A percentile compares a stretch with the other conserved stretches of the same genome.
phyloP scores from a whole-genome alignment of 2,329 filamentous ascomycete genomes.

The Phialophora tarda region DNA sequence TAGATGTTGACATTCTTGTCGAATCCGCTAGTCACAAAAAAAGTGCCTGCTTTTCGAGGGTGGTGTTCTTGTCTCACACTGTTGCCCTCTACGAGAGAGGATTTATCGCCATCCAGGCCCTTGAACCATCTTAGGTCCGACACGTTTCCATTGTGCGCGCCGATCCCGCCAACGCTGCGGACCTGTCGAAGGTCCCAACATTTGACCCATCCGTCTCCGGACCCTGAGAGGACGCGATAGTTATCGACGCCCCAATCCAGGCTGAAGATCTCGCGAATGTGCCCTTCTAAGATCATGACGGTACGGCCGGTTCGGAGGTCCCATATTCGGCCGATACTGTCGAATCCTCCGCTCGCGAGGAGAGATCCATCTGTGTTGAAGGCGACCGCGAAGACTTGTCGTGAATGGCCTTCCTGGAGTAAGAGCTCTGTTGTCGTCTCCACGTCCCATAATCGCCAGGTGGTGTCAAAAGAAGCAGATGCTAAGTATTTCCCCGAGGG shows the following conservation, averaged over 20 bases:
- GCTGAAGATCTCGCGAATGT: constrained; percentile 91
- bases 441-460: constrained; percentile 96
- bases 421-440: constrained; percentile 82
- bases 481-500: constrained; percentile 88
- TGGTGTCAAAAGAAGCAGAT: constrained; percentile 93
- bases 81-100: constrained; percentile 30
- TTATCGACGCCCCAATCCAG: constrained; percentile 93
- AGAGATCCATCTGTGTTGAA: constrained; percentile 93
- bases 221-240: constrained; percentile 88
- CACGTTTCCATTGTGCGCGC: constrained; percentile 88
- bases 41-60: constrained; percentile 83
- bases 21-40: constrained; percentile 88
- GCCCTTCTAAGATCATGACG: constrained; percentile 92
- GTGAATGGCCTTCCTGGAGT: constrained; percentile 90
- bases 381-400: constrained; percentile 86
- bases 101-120: constrained; percentile 73
- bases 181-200: constrained; percentile 97
- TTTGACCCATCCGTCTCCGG: constrained; percentile 93
- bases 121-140: constrained; percentile 95
- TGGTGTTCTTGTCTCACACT: constrained; percentile 44
- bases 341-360: constrained; percentile 86
- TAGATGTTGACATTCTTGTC: constrained; percentile 96
- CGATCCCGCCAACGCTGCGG: constrained; percentile 79
- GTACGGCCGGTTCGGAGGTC: constrained; percentile 90
- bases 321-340: constrained; percentile 95